Conservation (phyloP, 306 rosid species). For the Coriaria nepalensis region DNA sequence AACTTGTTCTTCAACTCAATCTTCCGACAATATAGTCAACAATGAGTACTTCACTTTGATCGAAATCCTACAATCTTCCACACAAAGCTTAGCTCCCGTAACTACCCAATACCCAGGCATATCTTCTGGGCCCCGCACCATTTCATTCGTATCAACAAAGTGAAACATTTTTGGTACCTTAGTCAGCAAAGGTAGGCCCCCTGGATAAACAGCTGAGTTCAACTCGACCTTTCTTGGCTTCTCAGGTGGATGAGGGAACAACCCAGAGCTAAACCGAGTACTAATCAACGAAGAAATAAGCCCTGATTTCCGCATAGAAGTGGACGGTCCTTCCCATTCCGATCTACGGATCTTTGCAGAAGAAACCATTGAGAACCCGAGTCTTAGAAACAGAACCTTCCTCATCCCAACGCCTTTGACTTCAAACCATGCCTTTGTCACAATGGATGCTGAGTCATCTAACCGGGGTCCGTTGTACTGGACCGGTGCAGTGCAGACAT, state of each 20-base stretch:
- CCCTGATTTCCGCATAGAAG: constrained; percentile 57
- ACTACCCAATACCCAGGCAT: constrained; percentile 91
- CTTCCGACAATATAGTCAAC: constrained; percentile 60
- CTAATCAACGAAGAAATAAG: constrained; percentile 66
- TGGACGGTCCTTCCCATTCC: constrained; percentile 75
- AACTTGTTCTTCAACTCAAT: constrained; percentile 15
- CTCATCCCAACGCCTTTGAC: constrained; percentile 61
- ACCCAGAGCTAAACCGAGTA: constrained; percentile 48
- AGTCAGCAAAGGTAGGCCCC: constrained; percentile 60
- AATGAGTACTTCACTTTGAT: constrained; percentile 69
- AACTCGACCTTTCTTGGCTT: constrained; percentile 41
- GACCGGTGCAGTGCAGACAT: constrained; percentile 72
- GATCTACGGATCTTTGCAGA: constrained; percentile 57
- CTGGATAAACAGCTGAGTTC: constrained; percentile 68
- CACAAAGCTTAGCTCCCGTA: constrained; percentile 71
- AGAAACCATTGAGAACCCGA: constrained; percentile 67
- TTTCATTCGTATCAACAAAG: constrained; percentile 60
- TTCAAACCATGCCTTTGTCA: constrained; percentile 81
- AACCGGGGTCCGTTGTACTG: constrained; percentile 39
- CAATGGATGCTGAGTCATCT: constrained; percentile 48
- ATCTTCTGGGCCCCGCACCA: constrained; percentile 70
- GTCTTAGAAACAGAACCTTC: constrained; percentile 65
- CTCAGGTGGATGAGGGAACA: constrained; percentile 35
- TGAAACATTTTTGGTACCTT: constrained; percentile 53
- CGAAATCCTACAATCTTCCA: constrained; percentile 52